A percentile compares a stretch with the other conserved stretches of the same genome.
phyloP scores from a whole-genome alignment of 768 basidiomycete genomes.

The Lactifluus volemus region DNA sequence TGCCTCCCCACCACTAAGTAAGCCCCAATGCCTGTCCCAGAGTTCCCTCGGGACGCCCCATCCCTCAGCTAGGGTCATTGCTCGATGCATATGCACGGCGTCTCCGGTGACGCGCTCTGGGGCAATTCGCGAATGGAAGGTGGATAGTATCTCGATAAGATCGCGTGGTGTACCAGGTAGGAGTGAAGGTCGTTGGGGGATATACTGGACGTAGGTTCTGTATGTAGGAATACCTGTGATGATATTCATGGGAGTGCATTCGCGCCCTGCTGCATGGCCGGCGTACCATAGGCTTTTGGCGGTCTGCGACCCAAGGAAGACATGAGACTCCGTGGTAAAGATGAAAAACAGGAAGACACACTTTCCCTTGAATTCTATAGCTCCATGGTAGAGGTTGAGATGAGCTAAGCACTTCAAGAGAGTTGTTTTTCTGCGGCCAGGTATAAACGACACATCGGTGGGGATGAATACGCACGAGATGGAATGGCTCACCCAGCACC shows the following conservation, averaged over 20 bases:
- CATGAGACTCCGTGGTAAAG: background rate
- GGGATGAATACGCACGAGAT: background rate
- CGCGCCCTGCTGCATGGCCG: background rate
- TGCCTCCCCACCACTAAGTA: slow-evolving; percentile 78
- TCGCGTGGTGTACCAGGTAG: slow-evolving; percentile 72
- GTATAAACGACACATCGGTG: background rate
- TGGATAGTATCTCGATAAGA: slow-evolving; percentile 50
- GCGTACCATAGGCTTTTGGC: slow-evolving; percentile 41
- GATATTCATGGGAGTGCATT: background rate
- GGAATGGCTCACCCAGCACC: slow-evolving; percentile 51
- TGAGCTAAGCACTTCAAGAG: slow-evolving; percentile 81
- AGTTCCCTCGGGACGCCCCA: slow-evolving; percentile 65
- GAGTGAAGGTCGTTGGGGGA: slow-evolving; percentile 84
- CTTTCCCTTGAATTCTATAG: slow-evolving; percentile 60
- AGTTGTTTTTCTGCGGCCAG: slow-evolving; percentile 47
- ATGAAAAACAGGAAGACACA: slow-evolving; percentile 27
- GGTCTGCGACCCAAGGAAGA: slow-evolving; percentile 29
- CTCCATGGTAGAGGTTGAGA: slow-evolving; percentile 60
- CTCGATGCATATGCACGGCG: slow-evolving; percentile 19
- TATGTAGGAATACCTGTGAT: slow-evolving; percentile 61
- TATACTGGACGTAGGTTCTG: slow-evolving; percentile 73
- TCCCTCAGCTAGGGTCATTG: slow-evolving; percentile 42
- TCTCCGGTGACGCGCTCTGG: slow-evolving; percentile 24
- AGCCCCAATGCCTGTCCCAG: slow-evolving; percentile 75
- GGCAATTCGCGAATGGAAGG: slow-evolving; percentile 37